Evolutionary conservation across 805 yeast genomes (phyloP).

Genomic region (Monosporozyma solicola): DNA sequence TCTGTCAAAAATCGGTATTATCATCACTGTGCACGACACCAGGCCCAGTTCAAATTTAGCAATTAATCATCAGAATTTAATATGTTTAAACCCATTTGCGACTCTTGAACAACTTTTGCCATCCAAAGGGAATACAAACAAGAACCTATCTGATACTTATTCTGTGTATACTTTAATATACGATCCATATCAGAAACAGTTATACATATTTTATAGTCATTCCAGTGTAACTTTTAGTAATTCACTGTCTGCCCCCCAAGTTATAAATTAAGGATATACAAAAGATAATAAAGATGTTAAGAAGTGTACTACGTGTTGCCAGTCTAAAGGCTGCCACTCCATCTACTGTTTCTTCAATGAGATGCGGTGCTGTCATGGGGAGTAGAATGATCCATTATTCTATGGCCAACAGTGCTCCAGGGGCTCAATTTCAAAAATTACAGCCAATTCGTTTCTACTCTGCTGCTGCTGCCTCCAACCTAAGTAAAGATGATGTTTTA

Average conservation of each 20-base stretch:
- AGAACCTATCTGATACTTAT: not conserved
- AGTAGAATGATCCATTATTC: not conserved
- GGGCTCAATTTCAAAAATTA: not conserved
- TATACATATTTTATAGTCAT: not conserved
- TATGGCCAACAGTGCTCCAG: not conserved
- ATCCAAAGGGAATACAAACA: not conserved
- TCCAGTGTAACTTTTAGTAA: not conserved
- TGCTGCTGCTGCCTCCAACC: slow-evolving; percentile 39
- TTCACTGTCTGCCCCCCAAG: not conserved
- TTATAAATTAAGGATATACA: not conserved
- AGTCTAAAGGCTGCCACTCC: slow-evolving; percentile 25
- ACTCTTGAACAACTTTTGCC: not conserved
- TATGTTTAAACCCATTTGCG: not conserved
- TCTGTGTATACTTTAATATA: not conserved
- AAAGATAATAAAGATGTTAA: slow-evolving; percentile 35
- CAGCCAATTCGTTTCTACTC: slow-evolving; percentile 38
- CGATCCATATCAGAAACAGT: not conserved
- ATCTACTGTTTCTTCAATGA: slow-evolving; percentile 16
- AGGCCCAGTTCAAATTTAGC: not conserved
- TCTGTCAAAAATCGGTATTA: not conserved
- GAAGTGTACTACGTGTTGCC: slow-evolving; percentile 37
- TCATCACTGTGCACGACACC: not conserved
- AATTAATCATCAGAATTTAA: not conserved
- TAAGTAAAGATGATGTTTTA: slow-evolving; percentile 72
- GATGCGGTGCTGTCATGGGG: not conserved